Conservation (phyloP, 176 grass and related monocot species). For the Lolium multiflorum region DNA sequence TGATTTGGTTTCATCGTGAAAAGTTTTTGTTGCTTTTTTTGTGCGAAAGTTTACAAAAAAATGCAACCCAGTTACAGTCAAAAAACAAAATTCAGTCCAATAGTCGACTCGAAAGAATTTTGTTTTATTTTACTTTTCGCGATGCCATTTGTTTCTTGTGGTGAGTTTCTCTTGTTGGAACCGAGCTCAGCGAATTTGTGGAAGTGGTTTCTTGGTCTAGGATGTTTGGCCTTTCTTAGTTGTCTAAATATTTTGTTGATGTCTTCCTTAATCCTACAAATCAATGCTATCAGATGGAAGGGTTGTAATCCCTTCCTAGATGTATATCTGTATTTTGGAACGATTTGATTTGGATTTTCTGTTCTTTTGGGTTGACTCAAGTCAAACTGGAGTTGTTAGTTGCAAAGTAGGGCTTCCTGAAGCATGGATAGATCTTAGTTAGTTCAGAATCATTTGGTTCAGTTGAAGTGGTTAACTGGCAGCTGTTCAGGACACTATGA, state of each 20-base stretch:
- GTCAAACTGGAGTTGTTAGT: constrained; percentile 1
- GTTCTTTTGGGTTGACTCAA: constrained; percentile 1
- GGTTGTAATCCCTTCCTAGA: no score
- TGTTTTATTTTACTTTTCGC: constrained; percentile 22
- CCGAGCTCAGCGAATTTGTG: background rate
- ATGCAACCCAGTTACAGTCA: background rate
- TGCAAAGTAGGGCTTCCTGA: background rate
- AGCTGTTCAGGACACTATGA: background rate
- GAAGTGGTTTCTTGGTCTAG: background rate
- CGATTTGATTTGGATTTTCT: background rate
- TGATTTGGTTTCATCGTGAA: constrained; percentile 23
- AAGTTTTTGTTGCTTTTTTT: background rate
- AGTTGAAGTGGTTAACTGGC: background rate
- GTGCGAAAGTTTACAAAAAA: constrained; percentile 32
- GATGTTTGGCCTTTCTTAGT: background rate
- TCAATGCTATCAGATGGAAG: no score
- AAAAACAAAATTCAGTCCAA: background rate
- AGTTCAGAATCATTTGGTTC: background rate
- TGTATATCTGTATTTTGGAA: background rate
- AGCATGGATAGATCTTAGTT: background rate
- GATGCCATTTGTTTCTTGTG: background rate
- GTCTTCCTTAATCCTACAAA: no score
- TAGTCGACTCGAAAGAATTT: background rate
- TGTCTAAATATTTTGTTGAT: no score
- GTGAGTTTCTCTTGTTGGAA: background rate